phyloP scores from a whole-genome alignment of 2,329 filamentous ascomycete species.

The Verticillium klebahnii region DNA sequence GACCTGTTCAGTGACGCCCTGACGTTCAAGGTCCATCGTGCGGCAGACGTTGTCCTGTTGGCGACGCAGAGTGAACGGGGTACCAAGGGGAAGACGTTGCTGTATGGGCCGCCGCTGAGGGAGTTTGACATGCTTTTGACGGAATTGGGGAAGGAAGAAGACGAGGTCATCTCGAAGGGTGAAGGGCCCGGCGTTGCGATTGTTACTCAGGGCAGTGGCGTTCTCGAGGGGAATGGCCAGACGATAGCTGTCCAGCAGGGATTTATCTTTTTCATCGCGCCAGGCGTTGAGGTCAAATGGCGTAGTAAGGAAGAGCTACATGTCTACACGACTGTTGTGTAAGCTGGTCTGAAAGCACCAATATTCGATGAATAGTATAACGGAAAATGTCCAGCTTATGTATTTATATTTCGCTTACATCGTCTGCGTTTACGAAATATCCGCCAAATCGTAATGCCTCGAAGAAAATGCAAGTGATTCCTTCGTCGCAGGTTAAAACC shows the following conservation, averaged over 20 bases:
- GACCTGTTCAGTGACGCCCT: constrained; percentile 60
- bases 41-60: constrained; percentile 51
- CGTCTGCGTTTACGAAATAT: no score
- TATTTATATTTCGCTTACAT: no score
- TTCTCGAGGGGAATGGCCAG: constrained; percentile 48
- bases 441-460: no score
- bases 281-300: constrained; percentile 34
- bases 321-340: constrained; percentile 29
- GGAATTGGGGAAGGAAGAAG: constrained; percentile 50
- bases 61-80: constrained; percentile 30
- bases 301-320: constrained; percentile 27
- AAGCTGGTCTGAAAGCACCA: background rate
- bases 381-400: no score
- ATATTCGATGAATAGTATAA: no score
- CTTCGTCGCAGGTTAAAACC: no score
- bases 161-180: constrained; percentile 50
- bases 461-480: no score
- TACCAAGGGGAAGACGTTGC: constrained; percentile 53
- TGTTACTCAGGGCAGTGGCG: constrained; percentile 54
- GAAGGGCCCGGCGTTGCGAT: constrained; percentile 61
- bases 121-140: constrained; percentile 68
- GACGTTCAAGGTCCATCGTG: constrained; percentile 58
- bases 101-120: constrained; percentile 63
- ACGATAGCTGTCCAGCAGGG: constrained; percentile 54
- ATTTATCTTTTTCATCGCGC: constrained; percentile 62